phyloP scores from a whole-genome alignment of 768 basidiomycete species.

The Strobilomyces confusus region DNA sequence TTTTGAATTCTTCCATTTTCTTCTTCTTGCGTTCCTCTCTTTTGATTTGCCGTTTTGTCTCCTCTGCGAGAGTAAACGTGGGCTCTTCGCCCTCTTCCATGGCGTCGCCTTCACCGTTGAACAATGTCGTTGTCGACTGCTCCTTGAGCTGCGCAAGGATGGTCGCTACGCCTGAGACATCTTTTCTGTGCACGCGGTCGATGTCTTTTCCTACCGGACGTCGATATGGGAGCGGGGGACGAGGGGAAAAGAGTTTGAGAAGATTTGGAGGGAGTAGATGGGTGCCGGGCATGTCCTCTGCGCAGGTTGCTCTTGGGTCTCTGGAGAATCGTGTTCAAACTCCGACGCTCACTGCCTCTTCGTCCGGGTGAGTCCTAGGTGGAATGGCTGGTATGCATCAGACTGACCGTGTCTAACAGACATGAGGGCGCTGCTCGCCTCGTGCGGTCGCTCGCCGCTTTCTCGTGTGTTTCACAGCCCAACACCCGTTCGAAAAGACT shows the following conservation, averaged over 20 bases:
- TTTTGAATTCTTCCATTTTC: conserved; percentile 70
- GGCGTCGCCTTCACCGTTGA: conserved; percentile 55
- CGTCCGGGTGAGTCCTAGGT: conserved; percentile 3
- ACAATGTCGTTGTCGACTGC: conserved; percentile 64
- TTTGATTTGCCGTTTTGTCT: conserved; percentile 72
- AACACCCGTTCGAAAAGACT: conserved; percentile 24
- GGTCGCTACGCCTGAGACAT: conserved; percentile 70
- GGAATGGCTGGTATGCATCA: neutral
- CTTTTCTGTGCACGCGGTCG: conserved; percentile 63
- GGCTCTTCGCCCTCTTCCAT: conserved; percentile 88
- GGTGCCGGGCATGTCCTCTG: conserved; percentile 54
- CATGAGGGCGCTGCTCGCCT: conserved; percentile 17
- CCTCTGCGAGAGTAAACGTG: conserved; percentile 76
- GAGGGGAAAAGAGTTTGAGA: conserved; percentile 92
- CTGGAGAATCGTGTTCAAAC: conserved; percentile 24
- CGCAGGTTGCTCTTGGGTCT: conserved; percentile 1
- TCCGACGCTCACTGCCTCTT: conserved; percentile 19
- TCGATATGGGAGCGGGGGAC: conserved; percentile 83
- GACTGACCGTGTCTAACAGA: neutral
- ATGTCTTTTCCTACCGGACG: conserved; percentile 85
- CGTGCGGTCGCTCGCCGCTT: conserved; percentile 17
- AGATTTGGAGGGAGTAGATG: conserved; percentile 94
- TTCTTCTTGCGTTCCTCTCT: conserved; percentile 77
- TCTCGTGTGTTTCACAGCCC: too few relatives aligned
- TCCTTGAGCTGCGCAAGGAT: conserved; percentile 75